A percentile compares a stretch with the other conserved stretches of the same genome.
These are phyloP conservation scores for Curvularia sp. DNA, from an alignment of 2,329 filamentous ascomycete genomes.

Conservation along the genomic window DNA sequence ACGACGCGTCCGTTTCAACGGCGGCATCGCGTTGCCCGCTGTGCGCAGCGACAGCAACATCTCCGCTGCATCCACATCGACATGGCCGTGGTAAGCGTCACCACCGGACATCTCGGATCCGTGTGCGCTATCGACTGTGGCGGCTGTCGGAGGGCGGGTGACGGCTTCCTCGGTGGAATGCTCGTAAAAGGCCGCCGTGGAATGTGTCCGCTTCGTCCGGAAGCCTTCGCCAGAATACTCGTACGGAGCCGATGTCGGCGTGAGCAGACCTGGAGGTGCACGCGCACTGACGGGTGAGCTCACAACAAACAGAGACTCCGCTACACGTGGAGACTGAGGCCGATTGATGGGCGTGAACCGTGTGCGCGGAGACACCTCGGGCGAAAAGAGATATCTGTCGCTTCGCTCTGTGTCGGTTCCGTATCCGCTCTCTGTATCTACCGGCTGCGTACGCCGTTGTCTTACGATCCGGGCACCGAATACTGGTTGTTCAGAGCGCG, in stretches of 20 bases:
- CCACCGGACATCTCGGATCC: slow-evolving; percentile 6
- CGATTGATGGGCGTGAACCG: slow-evolving; percentile 54
- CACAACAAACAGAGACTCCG: slow-evolving; percentile 19
- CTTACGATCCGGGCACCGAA: slow-evolving; percentile 20
- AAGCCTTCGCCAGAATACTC: slow-evolving; percentile 16
- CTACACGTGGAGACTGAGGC: slow-evolving; percentile 21
- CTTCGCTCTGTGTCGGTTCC: slow-evolving; percentile 52
- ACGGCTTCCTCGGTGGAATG: slow-evolving; percentile 1
- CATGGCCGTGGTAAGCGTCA: slow-evolving; percentile 18
- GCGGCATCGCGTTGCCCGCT: slow-evolving; percentile 30
- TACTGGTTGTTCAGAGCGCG: slow-evolving; percentile 24
- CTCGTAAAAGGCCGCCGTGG: slow-evolving; percentile 29
- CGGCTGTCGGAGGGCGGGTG: slow-evolving; percentile 17
- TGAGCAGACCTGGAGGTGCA: slow-evolving; percentile 10
- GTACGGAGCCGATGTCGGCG: slow-evolving; percentile 27
- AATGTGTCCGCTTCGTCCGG: slow-evolving; percentile 39
- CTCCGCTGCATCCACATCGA: slow-evolving; percentile 49
- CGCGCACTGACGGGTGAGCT: slow-evolving; percentile 19
- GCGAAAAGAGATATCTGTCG: slow-evolving; percentile 49
- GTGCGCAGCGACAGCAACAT: slow-evolving; percentile 44
- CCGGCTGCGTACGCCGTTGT: slow-evolving; percentile 22
- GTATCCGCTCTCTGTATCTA: slow-evolving; percentile 53
- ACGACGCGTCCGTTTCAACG: slow-evolving; percentile 42
- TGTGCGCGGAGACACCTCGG: slow-evolving; percentile 50
- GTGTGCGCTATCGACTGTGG: slow-evolving; percentile 12